Evolutionary conservation across 331 rosid genomes (phyloP).

Genomic region (Pyrus hybrid): DNA sequence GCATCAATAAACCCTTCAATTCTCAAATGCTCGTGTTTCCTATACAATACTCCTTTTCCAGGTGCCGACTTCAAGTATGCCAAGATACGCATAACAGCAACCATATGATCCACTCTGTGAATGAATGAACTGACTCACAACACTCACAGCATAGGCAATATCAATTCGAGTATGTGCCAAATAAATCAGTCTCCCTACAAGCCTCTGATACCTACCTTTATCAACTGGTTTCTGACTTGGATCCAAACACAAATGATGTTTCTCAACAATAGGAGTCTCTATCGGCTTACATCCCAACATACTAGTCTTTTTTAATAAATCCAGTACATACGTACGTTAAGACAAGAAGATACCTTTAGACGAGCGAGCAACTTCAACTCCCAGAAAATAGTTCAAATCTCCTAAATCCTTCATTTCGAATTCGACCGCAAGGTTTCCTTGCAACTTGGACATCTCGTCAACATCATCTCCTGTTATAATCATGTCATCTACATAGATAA

Average conservation of each 20-base stretch:
- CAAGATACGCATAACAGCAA: neutral
- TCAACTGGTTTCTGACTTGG: neutral
- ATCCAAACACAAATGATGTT: neutral
- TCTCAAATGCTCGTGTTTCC: neutral
- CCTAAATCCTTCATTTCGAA: neutral
- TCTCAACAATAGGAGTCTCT: neutral
- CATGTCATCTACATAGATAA: neutral
- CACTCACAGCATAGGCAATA: too few species aligned
- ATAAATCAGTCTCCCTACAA: too few species aligned
- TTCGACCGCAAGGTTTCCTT: neutral
- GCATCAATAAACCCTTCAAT: neutral
- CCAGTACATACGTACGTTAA: neutral
- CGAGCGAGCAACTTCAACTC: neutral
- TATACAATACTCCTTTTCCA: neutral
- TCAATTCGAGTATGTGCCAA: too few species aligned
- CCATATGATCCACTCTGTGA: too few species aligned
- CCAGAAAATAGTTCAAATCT: neutral
- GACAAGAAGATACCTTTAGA: neutral
- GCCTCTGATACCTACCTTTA: neutral
- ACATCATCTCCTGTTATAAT: too few species aligned
- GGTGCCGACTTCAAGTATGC: neutral
- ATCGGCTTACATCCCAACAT: too few species aligned
- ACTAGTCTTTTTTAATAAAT: too few species aligned
- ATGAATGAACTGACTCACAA: too few species aligned
- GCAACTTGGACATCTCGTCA: neutral